phyloP scores from a whole-genome alignment of 2,329 filamentous ascomycete species.

The Clarireedia monteithiana region DNA sequence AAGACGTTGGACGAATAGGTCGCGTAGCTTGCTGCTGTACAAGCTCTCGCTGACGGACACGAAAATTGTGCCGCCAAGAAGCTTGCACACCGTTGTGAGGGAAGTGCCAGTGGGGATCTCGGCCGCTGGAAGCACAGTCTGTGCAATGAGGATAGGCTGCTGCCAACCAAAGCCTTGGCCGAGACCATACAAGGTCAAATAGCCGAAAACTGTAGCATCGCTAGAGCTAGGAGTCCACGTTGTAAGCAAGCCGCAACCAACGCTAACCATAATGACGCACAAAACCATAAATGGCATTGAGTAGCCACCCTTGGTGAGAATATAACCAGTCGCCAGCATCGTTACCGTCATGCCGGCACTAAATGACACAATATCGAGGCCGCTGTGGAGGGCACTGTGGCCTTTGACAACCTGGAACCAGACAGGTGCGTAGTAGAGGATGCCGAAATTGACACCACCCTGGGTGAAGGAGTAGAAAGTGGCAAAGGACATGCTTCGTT shows the following conservation, averaged over 20 bases:
- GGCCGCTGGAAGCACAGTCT: slow-evolving; percentile 38
- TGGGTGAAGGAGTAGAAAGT: neutral
- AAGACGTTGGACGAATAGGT: neutral
- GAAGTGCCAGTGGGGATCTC: slow-evolving; percentile 41
- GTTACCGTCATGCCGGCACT: slow-evolving; percentile 25
- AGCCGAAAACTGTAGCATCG: slow-evolving; percentile 41
- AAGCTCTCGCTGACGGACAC: slow-evolving; percentile 7
- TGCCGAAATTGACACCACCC: slow-evolving; percentile 17
- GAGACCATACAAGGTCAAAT: slow-evolving; percentile 36
- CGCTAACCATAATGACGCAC: slow-evolving; percentile 1
- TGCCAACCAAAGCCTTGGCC: slow-evolving; percentile 38
- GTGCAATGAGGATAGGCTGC: slow-evolving; percentile 38
- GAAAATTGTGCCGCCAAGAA: slow-evolving; percentile 5
- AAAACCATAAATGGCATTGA: slow-evolving; percentile 22
- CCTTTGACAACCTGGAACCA: slow-evolving; percentile 39
- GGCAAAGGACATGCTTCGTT: slow-evolving; percentile 21
- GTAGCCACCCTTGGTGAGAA: slow-evolving; percentile 26
- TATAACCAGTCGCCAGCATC: slow-evolving; percentile 10
- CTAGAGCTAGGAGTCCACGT: slow-evolving; percentile 26
- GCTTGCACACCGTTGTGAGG: slow-evolving; percentile 6
- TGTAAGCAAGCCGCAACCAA: slow-evolving; percentile 30
- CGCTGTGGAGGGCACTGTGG: slow-evolving; percentile 33
- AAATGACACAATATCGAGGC: slow-evolving; percentile 33
- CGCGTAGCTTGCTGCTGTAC: slow-evolving; percentile 32
- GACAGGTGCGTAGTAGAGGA: slow-evolving; percentile 35